A percentile compares a stretch with the other conserved stretches of the same genome.
Conservation (phyloP, 2,329 filamentous ascomycete species). For the Cercospora beticola region DNA sequence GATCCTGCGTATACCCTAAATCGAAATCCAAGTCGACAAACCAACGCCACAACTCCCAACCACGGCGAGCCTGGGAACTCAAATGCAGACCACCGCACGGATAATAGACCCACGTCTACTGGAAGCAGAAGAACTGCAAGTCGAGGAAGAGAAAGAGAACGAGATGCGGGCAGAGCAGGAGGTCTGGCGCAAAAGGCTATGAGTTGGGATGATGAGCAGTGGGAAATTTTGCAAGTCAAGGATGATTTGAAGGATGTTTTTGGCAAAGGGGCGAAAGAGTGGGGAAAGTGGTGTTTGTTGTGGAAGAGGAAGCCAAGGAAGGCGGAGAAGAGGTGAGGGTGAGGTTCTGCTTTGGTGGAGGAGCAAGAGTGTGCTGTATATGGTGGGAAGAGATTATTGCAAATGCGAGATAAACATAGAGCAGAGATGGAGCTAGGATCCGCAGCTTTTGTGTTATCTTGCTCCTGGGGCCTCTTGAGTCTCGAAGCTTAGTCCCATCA, state of each 20-base stretch:
- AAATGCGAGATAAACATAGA: too few species aligned
- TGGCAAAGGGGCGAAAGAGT: conserved; percentile 24
- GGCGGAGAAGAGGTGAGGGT: conserved; percentile 35
- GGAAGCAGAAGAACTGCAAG: neutral
- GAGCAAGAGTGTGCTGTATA: too few species aligned
- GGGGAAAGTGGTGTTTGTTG: conserved; percentile 35
- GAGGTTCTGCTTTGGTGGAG: too few species aligned
- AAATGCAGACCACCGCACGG: too few species aligned
- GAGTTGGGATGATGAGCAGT: conserved; percentile 49
- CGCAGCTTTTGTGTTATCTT: too few species aligned
- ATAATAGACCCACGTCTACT: neutral
- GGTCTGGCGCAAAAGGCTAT: conserved; percentile 13
- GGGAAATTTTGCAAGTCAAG: conserved; percentile 33
- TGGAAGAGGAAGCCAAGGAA: conserved; percentile 26
- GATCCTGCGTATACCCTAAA: conserved; percentile 19
- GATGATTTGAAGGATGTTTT: conserved; percentile 23
- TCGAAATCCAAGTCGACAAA: neutral
- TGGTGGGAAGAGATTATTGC: too few species aligned
- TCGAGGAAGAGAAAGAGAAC: conserved; percentile 16
- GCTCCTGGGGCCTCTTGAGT: too few species aligned
- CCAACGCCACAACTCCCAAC: neutral
- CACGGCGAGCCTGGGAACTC: neutral
- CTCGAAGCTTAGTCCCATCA: neutral
- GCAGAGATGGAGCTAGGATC: too few species aligned
- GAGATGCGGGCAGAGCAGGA: neutral